These are phyloP conservation scores for Eutrema yunnanense DNA, from an alignment of 345 rosid species.

Conservation along the genomic window DNA sequence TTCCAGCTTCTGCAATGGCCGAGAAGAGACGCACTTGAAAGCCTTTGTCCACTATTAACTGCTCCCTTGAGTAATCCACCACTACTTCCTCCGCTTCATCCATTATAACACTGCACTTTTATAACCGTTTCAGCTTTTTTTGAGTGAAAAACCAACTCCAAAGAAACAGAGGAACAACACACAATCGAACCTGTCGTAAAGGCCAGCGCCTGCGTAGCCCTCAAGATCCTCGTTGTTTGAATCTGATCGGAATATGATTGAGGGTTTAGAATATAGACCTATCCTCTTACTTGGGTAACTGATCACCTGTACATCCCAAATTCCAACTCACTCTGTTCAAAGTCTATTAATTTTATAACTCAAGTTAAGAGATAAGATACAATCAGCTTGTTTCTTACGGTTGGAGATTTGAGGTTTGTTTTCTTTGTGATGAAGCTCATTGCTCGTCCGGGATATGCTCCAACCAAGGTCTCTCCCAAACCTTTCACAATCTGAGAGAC, in stretches of 20 bases:
- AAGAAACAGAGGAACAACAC: background rate
- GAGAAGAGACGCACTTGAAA: constrained; percentile 60
- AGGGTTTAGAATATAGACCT: constrained; percentile 77
- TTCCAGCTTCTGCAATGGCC: constrained; percentile 68
- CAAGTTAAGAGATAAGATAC: background rate
- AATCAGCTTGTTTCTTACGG: constrained; percentile 35
- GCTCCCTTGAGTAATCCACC: constrained; percentile 74
- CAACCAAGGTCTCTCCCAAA: constrained; percentile 93
- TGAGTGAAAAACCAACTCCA: background rate
- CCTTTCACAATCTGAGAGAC: constrained; percentile 72
- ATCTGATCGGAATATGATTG: constrained; percentile 90
- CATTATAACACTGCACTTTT: constrained; percentile 79
- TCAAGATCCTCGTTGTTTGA: constrained; percentile 96
- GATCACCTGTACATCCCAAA: constrained; percentile 41
- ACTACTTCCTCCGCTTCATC: constrained; percentile 72
- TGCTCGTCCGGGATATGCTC: constrained; percentile 97
- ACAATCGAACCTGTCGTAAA: constrained; percentile 69
- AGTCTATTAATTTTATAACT: background rate
- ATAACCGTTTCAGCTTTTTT: background rate
- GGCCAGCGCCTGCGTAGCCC: constrained; percentile 99
- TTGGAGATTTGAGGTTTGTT: constrained; percentile 63
- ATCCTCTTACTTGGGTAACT: constrained; percentile 94
- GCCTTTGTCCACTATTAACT: constrained; percentile 45
- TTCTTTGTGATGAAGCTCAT: constrained; percentile 90
- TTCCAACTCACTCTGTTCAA: background rate